Conservation (phyloP, 257 asterid genomes). For the Forsythia suspensa region DNA sequence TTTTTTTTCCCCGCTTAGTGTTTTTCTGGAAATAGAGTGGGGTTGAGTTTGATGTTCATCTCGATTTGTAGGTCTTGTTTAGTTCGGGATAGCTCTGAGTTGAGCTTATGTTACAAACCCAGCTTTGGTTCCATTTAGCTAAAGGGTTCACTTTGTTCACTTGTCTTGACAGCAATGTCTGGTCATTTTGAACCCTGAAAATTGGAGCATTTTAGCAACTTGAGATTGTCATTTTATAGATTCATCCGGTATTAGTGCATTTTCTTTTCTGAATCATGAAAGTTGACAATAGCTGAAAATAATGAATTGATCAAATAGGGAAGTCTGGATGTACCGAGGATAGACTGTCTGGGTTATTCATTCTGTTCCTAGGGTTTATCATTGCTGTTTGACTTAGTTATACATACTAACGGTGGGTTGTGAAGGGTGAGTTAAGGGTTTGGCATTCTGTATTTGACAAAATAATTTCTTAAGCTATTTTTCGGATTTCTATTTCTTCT, state of each 20-base stretch:
- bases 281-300: background rate
- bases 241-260: background rate
- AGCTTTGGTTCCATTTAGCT: background rate
- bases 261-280: background rate
- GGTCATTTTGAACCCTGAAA: background rate
- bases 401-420: background rate
- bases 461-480: background rate
- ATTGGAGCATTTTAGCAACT: background rate
- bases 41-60: background rate
- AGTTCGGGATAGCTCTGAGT: background rate
- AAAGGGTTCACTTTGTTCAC: background rate
- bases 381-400: background rate
- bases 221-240: background rate
- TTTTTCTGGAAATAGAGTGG: constrained; percentile 1
- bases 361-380: background rate
- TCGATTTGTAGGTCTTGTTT: background rate
- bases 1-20: background rate
- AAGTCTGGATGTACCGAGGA: background rate
- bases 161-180: background rate
- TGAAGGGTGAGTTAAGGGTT: background rate
- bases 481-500: background rate
- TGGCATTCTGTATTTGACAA: constrained; percentile 1
- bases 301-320: background rate
- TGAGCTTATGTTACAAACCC: background rate
- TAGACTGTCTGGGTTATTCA: background rate